phyloP scores from a whole-genome alignment of 2,329 filamentous ascomycete genomes.

The Pseudogymnoascus sp. region DNA sequence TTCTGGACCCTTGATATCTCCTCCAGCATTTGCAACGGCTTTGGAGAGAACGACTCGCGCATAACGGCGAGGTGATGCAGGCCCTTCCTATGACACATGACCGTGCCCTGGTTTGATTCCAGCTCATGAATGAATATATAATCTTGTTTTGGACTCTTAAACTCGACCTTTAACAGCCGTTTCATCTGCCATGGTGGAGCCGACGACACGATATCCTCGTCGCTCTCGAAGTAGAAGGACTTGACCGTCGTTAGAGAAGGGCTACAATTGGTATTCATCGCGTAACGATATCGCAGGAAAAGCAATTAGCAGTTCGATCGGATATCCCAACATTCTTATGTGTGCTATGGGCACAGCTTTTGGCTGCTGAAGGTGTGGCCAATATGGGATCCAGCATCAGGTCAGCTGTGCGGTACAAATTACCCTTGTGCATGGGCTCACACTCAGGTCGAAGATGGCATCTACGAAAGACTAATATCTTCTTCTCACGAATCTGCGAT shows the following conservation, averaged over 20 bases:
- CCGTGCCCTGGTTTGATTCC: constrained; percentile 13
- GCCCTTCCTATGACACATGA: constrained; percentile 16
- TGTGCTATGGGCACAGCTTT: background rate
- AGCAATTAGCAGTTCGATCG: no score
- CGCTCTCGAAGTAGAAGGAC: constrained; percentile 13
- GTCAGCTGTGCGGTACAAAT: no score
- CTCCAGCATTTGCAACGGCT: constrained; percentile 15
- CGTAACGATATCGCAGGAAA: no score
- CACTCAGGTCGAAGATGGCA: no score
- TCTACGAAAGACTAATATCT: background rate
- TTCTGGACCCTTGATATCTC: constrained; percentile 12
- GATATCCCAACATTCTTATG: no score
- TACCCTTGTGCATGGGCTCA: no score
- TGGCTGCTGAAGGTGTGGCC: background rate
- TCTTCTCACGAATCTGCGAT: background rate
- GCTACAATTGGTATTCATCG: constrained; percentile 11
- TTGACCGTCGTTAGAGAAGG: constrained; percentile 13
- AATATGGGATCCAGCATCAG: no score
- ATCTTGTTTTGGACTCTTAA: constrained; percentile 15
- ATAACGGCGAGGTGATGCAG: constrained; percentile 14
- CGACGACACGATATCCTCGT: background rate
- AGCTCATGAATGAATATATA: constrained; percentile 16
- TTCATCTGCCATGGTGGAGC: constrained; percentile 11
- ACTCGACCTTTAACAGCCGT: constrained; percentile 14
- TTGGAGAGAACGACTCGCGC: constrained; percentile 15